Evolutionary conservation across 345 rosid genomes (phyloP).

Genomic region (Boechera divaricarpa): DNA sequence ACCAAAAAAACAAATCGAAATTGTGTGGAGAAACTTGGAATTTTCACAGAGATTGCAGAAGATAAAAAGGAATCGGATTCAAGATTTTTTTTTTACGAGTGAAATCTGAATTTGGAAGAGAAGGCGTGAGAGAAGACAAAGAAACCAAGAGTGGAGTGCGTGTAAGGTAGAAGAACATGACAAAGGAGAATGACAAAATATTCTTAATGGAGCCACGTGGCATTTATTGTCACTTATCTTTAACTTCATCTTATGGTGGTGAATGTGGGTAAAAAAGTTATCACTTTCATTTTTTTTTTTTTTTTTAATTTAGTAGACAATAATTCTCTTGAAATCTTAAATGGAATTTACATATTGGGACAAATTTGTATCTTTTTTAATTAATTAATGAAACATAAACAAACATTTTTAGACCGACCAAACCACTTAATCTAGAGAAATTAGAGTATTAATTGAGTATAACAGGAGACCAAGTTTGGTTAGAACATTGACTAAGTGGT

Average conservation of each 20-base stretch:
- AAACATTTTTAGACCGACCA: too few relatives aligned
- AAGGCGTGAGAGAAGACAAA: constrained; percentile 1
- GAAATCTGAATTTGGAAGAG: constrained; percentile 25
- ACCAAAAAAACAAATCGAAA: not conserved
- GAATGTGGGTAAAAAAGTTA: not conserved
- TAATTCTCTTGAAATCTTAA: constrained; percentile 1
- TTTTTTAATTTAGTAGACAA: not conserved
- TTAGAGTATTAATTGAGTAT: not conserved
- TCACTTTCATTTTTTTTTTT: not conserved
- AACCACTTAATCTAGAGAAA: too few relatives aligned
- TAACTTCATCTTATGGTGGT: constrained; percentile 26
- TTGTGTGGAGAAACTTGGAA: too few relatives aligned
- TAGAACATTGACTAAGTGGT: not conserved
- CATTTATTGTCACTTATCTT: constrained; percentile 27
- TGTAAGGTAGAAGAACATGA: constrained; percentile 39
- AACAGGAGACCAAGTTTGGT: not conserved
- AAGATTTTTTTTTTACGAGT: not conserved
- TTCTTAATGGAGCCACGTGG: constrained; percentile 38
- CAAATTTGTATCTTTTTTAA: not conserved
- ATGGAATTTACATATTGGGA: constrained; percentile 1
- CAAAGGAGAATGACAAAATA: constrained; percentile 18
- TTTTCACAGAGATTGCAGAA: not conserved
- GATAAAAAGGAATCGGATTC: constrained; percentile 1
- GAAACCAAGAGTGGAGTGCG: constrained; percentile 39
- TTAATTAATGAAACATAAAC: constrained; percentile 4